A percentile compares a stretch with the other conserved stretches of the same genome.
phyloP scores from a whole-genome alignment of 2,329 filamentous ascomycete species.

The Fusarium brachygibbosum region DNA sequence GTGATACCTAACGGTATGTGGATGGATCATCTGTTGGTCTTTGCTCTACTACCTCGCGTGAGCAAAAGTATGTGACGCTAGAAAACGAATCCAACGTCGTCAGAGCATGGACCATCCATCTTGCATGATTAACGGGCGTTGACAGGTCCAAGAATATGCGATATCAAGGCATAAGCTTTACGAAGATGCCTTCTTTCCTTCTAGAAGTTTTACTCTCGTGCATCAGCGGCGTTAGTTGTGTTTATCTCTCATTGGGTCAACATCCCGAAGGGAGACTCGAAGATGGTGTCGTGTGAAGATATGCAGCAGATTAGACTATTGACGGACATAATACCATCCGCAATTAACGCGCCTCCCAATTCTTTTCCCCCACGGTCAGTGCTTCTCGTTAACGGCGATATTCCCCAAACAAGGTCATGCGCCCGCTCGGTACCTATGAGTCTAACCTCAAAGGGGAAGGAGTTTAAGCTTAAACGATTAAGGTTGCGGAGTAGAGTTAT shows the following conservation, averaged over 20 bases:
- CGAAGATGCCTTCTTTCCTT: constrained; percentile 12
- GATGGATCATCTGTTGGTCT: constrained; percentile 13
- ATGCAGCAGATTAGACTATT: not conserved
- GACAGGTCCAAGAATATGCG: not conserved
- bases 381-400: constrained; percentile 14
- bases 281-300: not conserved
- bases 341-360: not conserved
- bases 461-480: constrained; percentile 35
- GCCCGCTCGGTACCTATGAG: constrained; percentile 10
- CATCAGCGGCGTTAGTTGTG: not conserved
- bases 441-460: constrained; percentile 29
- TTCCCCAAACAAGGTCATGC: constrained; percentile 15
- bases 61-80: constrained; percentile 19
- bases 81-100: constrained; percentile 15
- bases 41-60: not conserved
- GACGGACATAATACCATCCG: not conserved
- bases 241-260: not conserved
- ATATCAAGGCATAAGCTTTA: not conserved
- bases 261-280: not conserved
- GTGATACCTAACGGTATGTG: not conserved
- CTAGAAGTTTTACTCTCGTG: constrained; percentile 13
- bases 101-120: not conserved
- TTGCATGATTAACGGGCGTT: not conserved
- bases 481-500: constrained; percentile 27
- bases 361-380: not conserved